Evolutionary conservation across 1,139 yeast genomes (phyloP).

Genomic region (Nakaseomyces bracarensis): DNA sequence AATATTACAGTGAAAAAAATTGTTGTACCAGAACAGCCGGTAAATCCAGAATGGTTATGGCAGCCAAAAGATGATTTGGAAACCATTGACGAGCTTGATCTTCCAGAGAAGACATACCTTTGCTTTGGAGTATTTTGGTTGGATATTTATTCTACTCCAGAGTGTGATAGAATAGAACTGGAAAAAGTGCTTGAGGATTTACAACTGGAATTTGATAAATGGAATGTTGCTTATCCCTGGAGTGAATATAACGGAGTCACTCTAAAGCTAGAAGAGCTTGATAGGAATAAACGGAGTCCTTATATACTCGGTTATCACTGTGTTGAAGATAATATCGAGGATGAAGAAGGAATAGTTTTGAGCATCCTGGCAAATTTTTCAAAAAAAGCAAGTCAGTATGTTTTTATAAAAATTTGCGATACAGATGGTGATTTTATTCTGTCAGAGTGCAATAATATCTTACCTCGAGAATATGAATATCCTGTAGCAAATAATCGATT

Average conservation of each 20-base stretch:
- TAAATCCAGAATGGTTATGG: slow-evolving; percentile 21
- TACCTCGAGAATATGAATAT: slow-evolving; percentile 33
- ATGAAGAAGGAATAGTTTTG: slow-evolving; percentile 30
- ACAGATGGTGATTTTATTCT: slow-evolving; percentile 51
- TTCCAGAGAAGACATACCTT: slow-evolving; percentile 17
- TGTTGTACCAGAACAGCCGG: background rate
- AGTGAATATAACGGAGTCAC: slow-evolving; percentile 23
- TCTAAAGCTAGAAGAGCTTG: slow-evolving; percentile 9
- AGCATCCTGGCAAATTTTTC: slow-evolving; percentile 36
- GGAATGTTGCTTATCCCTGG: slow-evolving; percentile 41
- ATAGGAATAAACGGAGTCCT: slow-evolving; percentile 8
- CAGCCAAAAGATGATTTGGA: slow-evolving; percentile 18
- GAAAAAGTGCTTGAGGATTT: slow-evolving; percentile 21
- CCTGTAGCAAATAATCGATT: slow-evolving; percentile 28
- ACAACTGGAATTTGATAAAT: slow-evolving; percentile 32
- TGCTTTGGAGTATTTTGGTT: slow-evolving; percentile 26
- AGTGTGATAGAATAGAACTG: slow-evolving; percentile 12
- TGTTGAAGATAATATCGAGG: slow-evolving; percentile 24
- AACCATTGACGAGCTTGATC: slow-evolving; percentile 16
- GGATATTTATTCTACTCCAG: slow-evolving; percentile 15
- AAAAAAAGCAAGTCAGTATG: slow-evolving; percentile 25
- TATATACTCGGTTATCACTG: slow-evolving; percentile 25
- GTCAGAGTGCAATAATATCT: slow-evolving; percentile 39
- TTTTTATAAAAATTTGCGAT: slow-evolving; percentile 44
- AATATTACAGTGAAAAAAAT: background rate